Percentiles rank a stretch among this genome's conserved stretches.
phyloP scores from a whole-genome alignment of 1,284 basidiomycete species.

The Cutaneotrichosporon sp. region DNA sequence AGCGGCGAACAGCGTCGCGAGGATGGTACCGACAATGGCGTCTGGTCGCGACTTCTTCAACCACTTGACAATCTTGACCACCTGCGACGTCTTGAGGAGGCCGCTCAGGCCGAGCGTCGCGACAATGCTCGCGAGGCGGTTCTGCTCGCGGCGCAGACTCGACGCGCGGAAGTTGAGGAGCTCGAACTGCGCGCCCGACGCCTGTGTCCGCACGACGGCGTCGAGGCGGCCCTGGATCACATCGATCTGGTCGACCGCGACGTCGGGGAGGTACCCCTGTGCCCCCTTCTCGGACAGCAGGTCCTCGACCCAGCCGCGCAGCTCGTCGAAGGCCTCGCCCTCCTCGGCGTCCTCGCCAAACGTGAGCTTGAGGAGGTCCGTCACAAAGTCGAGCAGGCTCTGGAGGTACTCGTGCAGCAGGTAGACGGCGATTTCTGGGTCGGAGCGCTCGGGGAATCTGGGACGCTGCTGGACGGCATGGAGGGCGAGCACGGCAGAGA shows the following conservation, averaged over 20 bases:
- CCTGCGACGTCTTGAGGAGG: slow-evolving; percentile 42
- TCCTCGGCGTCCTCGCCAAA: slow-evolving; percentile 28
- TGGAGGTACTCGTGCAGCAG: slow-evolving; percentile 37
- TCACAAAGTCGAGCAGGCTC: slow-evolving; percentile 40
- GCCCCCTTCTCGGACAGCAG: slow-evolving; percentile 35
- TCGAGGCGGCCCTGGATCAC: slow-evolving; percentile 32
- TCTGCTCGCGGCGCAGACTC: slow-evolving; percentile 39
- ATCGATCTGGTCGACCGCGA: slow-evolving; percentile 42
- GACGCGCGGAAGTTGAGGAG: slow-evolving; percentile 38
- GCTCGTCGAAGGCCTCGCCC: slow-evolving; percentile 32
- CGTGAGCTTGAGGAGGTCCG: slow-evolving; percentile 36
- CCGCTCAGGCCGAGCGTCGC: slow-evolving; percentile 34
- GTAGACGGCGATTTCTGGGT: slow-evolving; percentile 43
- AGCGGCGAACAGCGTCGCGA: slow-evolving; percentile 36
- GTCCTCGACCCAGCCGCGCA: slow-evolving; percentile 38
- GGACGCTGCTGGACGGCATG: slow-evolving; percentile 39
- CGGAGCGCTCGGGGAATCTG: slow-evolving; percentile 39
- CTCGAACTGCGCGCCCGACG: slow-evolving; percentile 36
- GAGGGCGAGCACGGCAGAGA: slow-evolving; percentile 41
- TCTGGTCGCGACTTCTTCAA: slow-evolving; percentile 44
- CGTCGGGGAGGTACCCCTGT: slow-evolving; percentile 39
- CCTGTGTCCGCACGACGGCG: slow-evolving; percentile 27
- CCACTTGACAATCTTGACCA: slow-evolving; percentile 47
- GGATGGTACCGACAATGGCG: slow-evolving; percentile 33
- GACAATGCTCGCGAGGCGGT: slow-evolving; percentile 40